Conservation (phyloP, 495 filamentous ascomycete genomes). For the Cetradonia linearis region DNA sequence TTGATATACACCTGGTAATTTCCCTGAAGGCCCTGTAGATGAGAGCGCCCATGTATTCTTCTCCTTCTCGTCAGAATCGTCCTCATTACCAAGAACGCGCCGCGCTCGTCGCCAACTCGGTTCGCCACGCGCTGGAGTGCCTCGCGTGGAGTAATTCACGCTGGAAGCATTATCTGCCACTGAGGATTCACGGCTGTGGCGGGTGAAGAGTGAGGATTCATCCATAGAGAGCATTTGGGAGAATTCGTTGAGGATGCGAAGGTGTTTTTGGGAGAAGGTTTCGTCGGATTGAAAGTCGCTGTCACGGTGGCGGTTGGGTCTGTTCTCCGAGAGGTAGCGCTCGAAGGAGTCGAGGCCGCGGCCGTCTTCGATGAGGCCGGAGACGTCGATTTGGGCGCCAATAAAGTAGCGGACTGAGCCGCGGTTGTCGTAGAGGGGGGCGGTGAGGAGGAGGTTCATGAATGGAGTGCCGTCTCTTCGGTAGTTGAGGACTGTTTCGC, state of each 20-base stretch:
- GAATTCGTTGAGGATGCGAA: conserved; percentile 20
- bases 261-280: conserved; percentile 14
- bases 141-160: conserved; percentile 4
- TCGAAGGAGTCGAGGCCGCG: conserved; percentile 46
- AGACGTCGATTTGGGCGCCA: conserved; percentile 55
- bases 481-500: conserved; percentile 31
- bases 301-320: conserved; percentile 23
- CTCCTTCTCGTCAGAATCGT: conserved; percentile 26
- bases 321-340: conserved; percentile 25
- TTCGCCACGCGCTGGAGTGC: conserved; percentile 29
- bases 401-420: conserved; percentile 51
- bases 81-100: conserved; percentile 21
- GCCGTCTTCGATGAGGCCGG: conserved; percentile 47
- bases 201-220: conserved; percentile 21
- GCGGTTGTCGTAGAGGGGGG: conserved; percentile 50
- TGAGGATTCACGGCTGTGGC: conserved; percentile 16
- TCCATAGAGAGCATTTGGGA: conserved; percentile 24
- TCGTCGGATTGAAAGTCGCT: conserved; percentile 16
- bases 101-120: conserved; percentile 6
- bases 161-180: conserved; percentile 19
- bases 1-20: conserved; percentile 40
- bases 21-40: conserved; percentile 25
- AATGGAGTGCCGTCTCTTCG: conserved; percentile 55
- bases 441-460: conserved; percentile 57
- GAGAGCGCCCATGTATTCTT: conserved; percentile 21